Percentiles rank a stretch among this genome's conserved stretches.
phyloP scores from a whole-genome alignment of 805 yeast species.

The Sugiyamaella marilandica region DNA sequence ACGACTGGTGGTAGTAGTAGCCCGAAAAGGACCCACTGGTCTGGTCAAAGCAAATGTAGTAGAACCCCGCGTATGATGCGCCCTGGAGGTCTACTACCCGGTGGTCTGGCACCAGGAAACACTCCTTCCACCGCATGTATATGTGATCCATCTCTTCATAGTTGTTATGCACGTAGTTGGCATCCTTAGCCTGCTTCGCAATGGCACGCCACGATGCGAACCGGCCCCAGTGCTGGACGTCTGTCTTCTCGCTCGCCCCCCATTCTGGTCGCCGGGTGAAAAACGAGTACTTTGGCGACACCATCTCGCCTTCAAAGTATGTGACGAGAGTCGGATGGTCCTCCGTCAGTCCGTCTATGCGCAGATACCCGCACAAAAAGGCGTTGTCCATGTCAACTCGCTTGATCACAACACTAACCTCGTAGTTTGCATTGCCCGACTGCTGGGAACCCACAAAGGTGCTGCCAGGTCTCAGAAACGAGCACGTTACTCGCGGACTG shows the following conservation, averaged over 20 bases:
- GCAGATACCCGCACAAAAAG: constrained; percentile 53
- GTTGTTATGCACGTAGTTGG: constrained; percentile 29
- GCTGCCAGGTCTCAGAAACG: constrained; percentile 52
- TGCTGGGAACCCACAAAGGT: constrained; percentile 64
- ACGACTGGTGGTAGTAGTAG: constrained; percentile 72
- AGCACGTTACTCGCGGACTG: neutral
- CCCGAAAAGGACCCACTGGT: constrained; percentile 72
- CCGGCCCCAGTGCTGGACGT: constrained; percentile 63
- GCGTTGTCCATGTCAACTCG: constrained; percentile 59
- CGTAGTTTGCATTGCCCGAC: constrained; percentile 59
- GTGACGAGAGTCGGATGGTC: constrained; percentile 62
- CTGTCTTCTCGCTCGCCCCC: constrained; percentile 58
- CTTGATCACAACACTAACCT: constrained; percentile 63
- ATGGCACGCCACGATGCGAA: constrained; percentile 43
- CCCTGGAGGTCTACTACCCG: constrained; percentile 53
- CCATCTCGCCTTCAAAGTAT: constrained; percentile 66
- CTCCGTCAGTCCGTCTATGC: constrained; percentile 58
- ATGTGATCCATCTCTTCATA: constrained; percentile 44
- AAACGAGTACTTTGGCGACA: constrained; percentile 56
- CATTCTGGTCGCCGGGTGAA: constrained; percentile 55
- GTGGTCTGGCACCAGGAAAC: constrained; percentile 78
- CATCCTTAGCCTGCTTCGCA: constrained; percentile 25
- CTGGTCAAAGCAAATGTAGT: constrained; percentile 80
- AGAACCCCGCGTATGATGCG: constrained; percentile 90
- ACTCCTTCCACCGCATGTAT: constrained; percentile 95